Conservation (phyloP, 176 grass and related monocot genomes). For the Cymbopogon citratus region DNA sequence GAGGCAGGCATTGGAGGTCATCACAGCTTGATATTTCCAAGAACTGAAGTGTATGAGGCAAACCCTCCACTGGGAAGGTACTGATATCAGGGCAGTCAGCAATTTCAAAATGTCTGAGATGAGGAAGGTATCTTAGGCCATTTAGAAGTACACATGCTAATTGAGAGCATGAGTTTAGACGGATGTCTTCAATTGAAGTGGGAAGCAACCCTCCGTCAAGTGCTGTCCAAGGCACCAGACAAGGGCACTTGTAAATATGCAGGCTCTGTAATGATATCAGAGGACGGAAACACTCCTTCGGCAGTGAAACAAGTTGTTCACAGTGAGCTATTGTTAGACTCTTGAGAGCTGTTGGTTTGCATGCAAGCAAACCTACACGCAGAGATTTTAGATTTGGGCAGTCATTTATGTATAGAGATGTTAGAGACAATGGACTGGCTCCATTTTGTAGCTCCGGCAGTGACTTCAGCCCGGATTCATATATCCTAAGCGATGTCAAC, state of each 20-base stretch:
- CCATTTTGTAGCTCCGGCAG: constrained; percentile 45
- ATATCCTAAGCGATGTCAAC: constrained; percentile 44
- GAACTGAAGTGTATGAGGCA: constrained; percentile 47
- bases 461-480: constrained; percentile 48
- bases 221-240: constrained; percentile 48
- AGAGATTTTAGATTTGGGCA: constrained; percentile 53
- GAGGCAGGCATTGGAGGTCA: constrained; percentile 56
- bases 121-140: constrained; percentile 37
- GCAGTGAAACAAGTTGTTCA: constrained; percentile 51
- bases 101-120: constrained; percentile 53
- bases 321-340: constrained; percentile 52
- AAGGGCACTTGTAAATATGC: constrained; percentile 56
- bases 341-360: constrained; percentile 31
- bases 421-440: constrained; percentile 36
- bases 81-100: constrained; percentile 50
- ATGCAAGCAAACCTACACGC: constrained; percentile 44
- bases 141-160: constrained; percentile 44
- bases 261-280: constrained; percentile 48
- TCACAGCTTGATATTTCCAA: constrained; percentile 49
- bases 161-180: constrained; percentile 43
- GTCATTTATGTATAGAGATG: constrained; percentile 52
- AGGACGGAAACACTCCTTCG: constrained; percentile 54
- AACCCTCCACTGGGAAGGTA: constrained; percentile 33
- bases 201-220: constrained; percentile 55
- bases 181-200: constrained; percentile 49